A percentile compares a stretch with the other conserved stretches of the same genome.
phyloP scores from a whole-genome alignment of 768 basidiomycete genomes.

The Psilocybe cubensis region DNA sequence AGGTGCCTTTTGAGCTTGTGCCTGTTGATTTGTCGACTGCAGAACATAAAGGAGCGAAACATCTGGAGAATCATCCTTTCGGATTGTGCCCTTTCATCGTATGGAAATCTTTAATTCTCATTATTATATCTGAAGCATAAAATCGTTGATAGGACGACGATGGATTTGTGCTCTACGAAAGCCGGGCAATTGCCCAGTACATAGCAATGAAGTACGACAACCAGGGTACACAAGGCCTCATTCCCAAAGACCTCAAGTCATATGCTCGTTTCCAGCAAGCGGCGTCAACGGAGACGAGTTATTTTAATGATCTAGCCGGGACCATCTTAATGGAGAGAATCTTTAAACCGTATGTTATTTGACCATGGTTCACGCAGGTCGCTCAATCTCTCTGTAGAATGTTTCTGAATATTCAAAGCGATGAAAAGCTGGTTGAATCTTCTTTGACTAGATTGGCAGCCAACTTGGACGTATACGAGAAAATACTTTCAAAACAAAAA shows the following conservation, averaged over 20 bases:
- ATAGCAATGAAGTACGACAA: constrained; percentile 48
- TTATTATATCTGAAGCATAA: background rate
- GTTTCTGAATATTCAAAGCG: constrained; percentile 15
- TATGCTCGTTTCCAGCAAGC: constrained; percentile 42
- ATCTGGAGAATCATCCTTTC: constrained; percentile 52
- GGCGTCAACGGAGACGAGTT: constrained; percentile 45
- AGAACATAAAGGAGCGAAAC: constrained; percentile 44
- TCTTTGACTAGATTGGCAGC: constrained; percentile 31
- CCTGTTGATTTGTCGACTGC: constrained; percentile 42
- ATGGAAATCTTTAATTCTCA: constrained; percentile 6
- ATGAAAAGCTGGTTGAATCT: constrained; percentile 31
- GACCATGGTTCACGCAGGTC: constrained; percentile 15
- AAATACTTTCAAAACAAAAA: constrained; percentile 52
- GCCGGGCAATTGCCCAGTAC: constrained; percentile 58
- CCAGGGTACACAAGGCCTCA: constrained; percentile 45
- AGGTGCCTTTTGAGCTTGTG: constrained; percentile 51
- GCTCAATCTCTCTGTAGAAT: constrained; percentile 6
- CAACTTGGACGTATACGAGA: constrained; percentile 56
- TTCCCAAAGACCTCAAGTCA: constrained; percentile 42
- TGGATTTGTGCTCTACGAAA: constrained; percentile 58
- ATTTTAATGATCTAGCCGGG: constrained; percentile 43
- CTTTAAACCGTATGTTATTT: constrained; percentile 44
- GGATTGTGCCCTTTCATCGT: constrained; percentile 59
- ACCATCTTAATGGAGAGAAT: constrained; percentile 47
- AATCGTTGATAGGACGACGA: constrained; percentile 44